Base-by-base conservation (phyloP, 1,284 basidiomycete genomes). In the Neolentinus lepideus region DNA sequence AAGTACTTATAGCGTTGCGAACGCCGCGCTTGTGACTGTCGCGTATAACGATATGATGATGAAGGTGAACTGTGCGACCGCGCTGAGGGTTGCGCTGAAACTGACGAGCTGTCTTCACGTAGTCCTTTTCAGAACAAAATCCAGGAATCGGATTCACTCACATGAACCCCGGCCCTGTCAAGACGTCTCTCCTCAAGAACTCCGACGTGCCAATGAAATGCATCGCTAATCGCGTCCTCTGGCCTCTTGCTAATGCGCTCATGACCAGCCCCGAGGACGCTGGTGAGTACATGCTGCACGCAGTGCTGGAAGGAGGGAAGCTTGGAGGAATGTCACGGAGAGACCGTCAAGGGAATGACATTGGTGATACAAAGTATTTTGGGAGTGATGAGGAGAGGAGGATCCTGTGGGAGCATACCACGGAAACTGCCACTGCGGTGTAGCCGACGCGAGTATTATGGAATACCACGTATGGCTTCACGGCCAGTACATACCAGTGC, bases 41-140 rank as follows among this genome's bases (percentile, higher is more conserved):
- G 75, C 77, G 0, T 78, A 77, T 59, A 79, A 72, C 56, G 77
- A 80, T 60, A 59, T 75, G 24, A 75, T 77, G 70, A 58, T 77
- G 27, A 72, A 78, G 69, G 78, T 75, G 29, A 22, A 67, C 59
- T 9, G n/a, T 46, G 33, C 6, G 26, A 19, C 45, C n/a, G n/a
- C n/a, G n/a, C n/a, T n/a, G n/a, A n/a, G n/a, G n/a, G n/a, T 47
- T 4, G 16, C 21, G 51, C 27, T n/a, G n/a, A 16, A n/a, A 27
- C 21, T 35, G 9, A n/a, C n/a, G n/a, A n/a, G n/a, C n/a, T 27
- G 27, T 21, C 3, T 31, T 10, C n/a, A 26, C 6, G 24, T 3
- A 21, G 25, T 26, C 4, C 12, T 29, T 21, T 21, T 11, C 38
- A 63, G 51, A 51, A 33, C 60, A 56, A 8, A 53, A 65, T 47